A percentile compares a stretch with the other conserved stretches of the same genome.
phyloP scores from a whole-genome alignment of 371 early-diverging fungal species.

The Syncephalastrum contaminatum region DNA sequence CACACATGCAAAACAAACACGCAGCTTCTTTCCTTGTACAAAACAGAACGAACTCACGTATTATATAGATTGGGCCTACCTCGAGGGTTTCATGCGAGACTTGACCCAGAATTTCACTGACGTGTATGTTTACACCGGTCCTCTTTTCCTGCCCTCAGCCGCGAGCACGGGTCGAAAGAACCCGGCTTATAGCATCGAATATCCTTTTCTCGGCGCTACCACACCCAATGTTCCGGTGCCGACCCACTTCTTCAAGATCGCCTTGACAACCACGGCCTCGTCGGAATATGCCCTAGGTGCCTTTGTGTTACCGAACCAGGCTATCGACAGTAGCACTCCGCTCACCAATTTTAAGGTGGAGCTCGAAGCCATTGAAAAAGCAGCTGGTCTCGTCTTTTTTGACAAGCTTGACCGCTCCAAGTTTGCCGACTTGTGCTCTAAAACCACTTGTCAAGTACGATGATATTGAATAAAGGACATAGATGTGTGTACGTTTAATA shows the following conservation, averaged over 20 bases:
- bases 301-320: slow-evolving; percentile 84
- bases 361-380: slow-evolving; percentile 66
- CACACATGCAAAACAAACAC: too few species aligned
- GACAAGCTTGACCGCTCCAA: slow-evolving; percentile 48
- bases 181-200: slow-evolving; percentile 39
- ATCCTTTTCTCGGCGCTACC: slow-evolving; percentile 74
- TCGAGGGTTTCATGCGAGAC: slow-evolving; percentile 72
- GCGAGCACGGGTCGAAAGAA: not conserved
- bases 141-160: slow-evolving; percentile 69
- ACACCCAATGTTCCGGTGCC: slow-evolving; percentile 85
- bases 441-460: slow-evolving; percentile 18
- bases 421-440: slow-evolving; percentile 36
- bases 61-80: slow-evolving; percentile 67
- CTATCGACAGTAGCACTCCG: slow-evolving; percentile 56
- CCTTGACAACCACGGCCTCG: slow-evolving; percentile 47
- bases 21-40: too few species aligned
- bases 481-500: too few species aligned
- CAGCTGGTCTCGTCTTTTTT: slow-evolving; percentile 76
- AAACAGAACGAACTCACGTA: not conserved
- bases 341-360: slow-evolving; percentile 68
- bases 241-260: slow-evolving; percentile 88
- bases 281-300: slow-evolving; percentile 52
- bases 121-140: slow-evolving; percentile 78
- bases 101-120: slow-evolving; percentile 61
- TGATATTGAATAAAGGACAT: too few species aligned